Conservation (phyloP, 257 asterid genomes). For the Petrea volubilis region DNA sequence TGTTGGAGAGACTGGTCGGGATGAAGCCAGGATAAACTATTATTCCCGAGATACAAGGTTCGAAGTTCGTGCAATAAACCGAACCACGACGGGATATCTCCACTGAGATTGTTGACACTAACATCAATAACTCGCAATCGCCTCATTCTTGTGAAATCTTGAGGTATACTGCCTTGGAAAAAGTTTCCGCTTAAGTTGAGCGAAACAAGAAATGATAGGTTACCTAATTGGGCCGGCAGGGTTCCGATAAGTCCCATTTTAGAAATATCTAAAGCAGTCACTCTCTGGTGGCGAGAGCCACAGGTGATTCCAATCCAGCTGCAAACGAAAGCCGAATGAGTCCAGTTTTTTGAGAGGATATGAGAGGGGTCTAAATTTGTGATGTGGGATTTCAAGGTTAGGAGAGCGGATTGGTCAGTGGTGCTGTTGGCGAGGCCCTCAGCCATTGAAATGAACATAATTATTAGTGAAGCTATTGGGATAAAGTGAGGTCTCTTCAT, state of each 20-base stretch:
- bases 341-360: conserved; percentile 10
- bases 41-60: background rate
- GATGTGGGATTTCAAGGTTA: conserved; percentile 11
- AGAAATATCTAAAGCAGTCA: conserved; percentile 20
- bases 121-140: background rate
- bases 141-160: no score
- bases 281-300: conserved; percentile 11
- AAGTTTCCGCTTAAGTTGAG: conserved; percentile 9
- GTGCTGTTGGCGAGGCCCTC: background rate
- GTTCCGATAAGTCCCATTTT: background rate
- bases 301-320: conserved; percentile 22
- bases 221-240: conserved; percentile 17
- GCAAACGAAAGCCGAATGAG: conserved; percentile 5
- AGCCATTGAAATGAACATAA: background rate
- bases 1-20: conserved; percentile 1
- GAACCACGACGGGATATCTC: conserved; percentile 19
- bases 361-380: conserved; percentile 8
- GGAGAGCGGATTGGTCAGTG: conserved; percentile 10
- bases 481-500: background rate
- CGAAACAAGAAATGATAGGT: conserved; percentile 22
- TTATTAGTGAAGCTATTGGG: background rate
- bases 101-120: background rate
- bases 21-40: conserved; percentile 10
- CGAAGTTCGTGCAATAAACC: background rate
- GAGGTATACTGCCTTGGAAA: conserved; percentile 13